Base-by-base conservation (phyloP, 345 rosid genomes). In the Cardamine chenopodiifolia region DNA sequence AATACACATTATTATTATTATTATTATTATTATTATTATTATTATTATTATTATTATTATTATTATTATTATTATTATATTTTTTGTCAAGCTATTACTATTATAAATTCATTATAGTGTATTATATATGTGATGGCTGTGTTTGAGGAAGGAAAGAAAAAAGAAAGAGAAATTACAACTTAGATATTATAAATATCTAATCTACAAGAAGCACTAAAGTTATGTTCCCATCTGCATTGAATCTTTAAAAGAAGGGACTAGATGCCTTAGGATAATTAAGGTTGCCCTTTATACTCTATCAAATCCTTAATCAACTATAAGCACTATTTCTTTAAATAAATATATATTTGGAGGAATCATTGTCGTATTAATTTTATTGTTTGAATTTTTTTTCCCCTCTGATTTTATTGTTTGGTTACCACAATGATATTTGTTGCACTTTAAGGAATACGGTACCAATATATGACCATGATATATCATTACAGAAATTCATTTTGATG, bases 211-310 rank as follows among this genome's bases (percentile, higher is more conserved):
- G 71, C 80, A 76, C 75, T 44, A 76, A 62, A 45, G 52, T 34
- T 70, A 45, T 42, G 74, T 26, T 70, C 68, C 62, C 56, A 77
- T 65, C 67, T 25, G 58, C 20, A 77, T 57, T 77, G 68, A 65
- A 77, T 77, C 72, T 65, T 65, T 39, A 64, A 65, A 71, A 71
- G 40, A 63, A 35, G 66, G 63, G 56, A 50, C 63, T 49, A 65
- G 81, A 71, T 66, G 81, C 81, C 68, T 58, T 66, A 13, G 73
- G 72, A 71, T 65, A 65, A 71, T 77, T 77, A 77, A 77, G 77
- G 72, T 77, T 71, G 17, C 31, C 62, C 57, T 65, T 71, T 77
- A 64, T 47, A 71, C 71, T 76, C 70, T 25, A 58, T 44, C 11
- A 52, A 25, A 34, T 25, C 19, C 40, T 54, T 47, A 53, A 63